These are phyloP conservation scores for Lactarius deliciosus DNA, from an alignment of 768 basidiomycete genomes.

Conservation along the genomic window DNA sequence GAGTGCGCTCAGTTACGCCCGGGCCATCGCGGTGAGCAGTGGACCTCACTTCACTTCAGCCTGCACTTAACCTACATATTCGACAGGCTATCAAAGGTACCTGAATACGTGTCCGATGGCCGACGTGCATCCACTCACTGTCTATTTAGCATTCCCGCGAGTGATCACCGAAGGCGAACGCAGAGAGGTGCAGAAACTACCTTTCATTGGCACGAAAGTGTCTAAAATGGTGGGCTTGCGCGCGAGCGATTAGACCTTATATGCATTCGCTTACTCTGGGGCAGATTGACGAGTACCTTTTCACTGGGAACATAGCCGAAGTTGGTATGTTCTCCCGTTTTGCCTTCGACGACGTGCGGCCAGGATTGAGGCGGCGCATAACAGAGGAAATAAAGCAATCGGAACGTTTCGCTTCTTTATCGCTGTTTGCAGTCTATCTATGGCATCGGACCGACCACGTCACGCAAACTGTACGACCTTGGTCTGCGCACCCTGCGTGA, in stretches of 20 bases:
- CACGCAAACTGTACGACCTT: constrained; percentile 60
- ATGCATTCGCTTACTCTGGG: neutral
- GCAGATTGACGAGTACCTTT: constrained; percentile 64
- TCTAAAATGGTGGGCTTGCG: constrained; percentile 36
- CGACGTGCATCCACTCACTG: neutral
- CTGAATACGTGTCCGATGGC: constrained; percentile 1
- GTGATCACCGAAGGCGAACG: constrained; percentile 34
- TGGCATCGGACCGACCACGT: constrained; percentile 71
- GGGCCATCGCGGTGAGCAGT: constrained; percentile 61
- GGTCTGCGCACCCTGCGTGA: constrained; percentile 69
- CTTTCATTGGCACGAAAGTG: constrained; percentile 43
- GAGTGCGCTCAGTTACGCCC: constrained; percentile 69
- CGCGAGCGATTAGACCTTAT: neutral
- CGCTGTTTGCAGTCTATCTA: constrained; percentile 62
- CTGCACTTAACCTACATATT: constrained; percentile 12
- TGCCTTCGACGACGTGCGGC: neutral
- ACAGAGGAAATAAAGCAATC: constrained; percentile 50
- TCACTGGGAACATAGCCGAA: constrained; percentile 57
- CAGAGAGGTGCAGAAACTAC: constrained; percentile 35
- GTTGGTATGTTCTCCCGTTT: constrained; percentile 42
- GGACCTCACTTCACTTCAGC: constrained; percentile 31
- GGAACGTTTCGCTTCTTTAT: constrained; percentile 55
- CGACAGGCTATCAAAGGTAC: constrained; percentile 50
- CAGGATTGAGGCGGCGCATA: constrained; percentile 11
- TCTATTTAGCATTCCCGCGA: constrained; percentile 36